Base-by-base conservation (phyloP, 1,284 basidiomycete species). In the Ceratorhiza oryzae-sativae region DNA sequence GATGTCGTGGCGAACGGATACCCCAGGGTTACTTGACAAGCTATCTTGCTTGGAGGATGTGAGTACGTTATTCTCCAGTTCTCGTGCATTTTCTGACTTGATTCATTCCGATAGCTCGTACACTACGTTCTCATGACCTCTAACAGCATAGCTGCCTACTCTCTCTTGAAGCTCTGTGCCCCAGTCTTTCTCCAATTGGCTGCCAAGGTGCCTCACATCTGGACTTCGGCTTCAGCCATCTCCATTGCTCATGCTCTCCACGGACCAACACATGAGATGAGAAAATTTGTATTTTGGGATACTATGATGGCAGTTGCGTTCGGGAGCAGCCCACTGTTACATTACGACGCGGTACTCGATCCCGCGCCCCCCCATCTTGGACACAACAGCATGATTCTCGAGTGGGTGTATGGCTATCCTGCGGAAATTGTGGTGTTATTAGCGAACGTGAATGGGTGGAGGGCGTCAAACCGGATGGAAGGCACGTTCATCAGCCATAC, bases 321-420 rank as follows among this genome's bases (percentile, higher is more conserved):
- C 18, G 61, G 27, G 10, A 12, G 25, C 13, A 15, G 45, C 20
- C 61, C 61, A 10, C 9, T 63, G 10, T 1, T 36, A 12, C 42
- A 27, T n/a, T 63, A 63, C 30, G 30, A 63, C 5, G 49, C 61
- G n/a, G 1, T 27, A 20, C 2, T 39, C 23, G 51, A 34, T 10
- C 12, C 18, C 2, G 15, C 9, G 23, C 13, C 30, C 34, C n/a
- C 13, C 15, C 13, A 34, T 10, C 46, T 18, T 5, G 2, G 27
- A n/a, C 15, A 18, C 15, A 4, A 25, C 12, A 27, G 5, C 5
- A 45, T 6, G 13, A 6, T 30, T 20, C 55, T 58, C 15, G 51
- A 58, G 27, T 56, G 51, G 49, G 53, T 68, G 3, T 68, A 46
- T 18, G 65, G 65, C 3, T 42, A 36, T 23, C 36, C 65, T 4